Percentiles rank a stretch among this genome's conserved stretches.
Conservation (phyloP, 2,329 filamentous ascomycete species). For the Fusarium succisae region DNA sequence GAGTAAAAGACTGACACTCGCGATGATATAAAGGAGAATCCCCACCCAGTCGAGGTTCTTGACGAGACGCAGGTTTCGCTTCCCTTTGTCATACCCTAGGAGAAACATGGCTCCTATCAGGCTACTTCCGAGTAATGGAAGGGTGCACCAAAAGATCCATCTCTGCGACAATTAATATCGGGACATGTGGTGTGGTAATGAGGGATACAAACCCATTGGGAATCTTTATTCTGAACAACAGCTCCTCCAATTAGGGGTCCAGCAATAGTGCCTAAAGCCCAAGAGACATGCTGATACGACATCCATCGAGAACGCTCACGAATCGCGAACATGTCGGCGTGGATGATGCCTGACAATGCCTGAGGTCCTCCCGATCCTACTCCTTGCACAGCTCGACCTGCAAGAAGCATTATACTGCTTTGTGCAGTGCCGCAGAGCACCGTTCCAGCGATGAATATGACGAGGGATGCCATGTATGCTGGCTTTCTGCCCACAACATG, state of each 20-base stretch:
- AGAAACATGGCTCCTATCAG: conserved; percentile 39
- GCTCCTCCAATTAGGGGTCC: conserved; percentile 42
- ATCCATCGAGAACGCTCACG: conserved; percentile 53
- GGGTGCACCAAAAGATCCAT: conserved; percentile 51
- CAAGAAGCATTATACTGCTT: conserved; percentile 44
- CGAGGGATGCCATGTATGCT: conserved; percentile 30
- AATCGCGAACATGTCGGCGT: conserved; percentile 53
- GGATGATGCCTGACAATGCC: conserved; percentile 47
- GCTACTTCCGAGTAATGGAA: conserved; percentile 44
- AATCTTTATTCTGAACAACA: conserved; percentile 26
- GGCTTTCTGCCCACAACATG: conserved; percentile 49
- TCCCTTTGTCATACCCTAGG: conserved; percentile 38
- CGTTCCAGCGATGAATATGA: conserved; percentile 53
- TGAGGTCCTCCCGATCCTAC: conserved; percentile 49
- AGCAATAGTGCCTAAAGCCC: conserved; percentile 64
- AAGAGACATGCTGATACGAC: conserved; percentile 54
- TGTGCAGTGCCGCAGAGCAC: conserved; percentile 49
- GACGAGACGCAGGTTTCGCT: conserved; percentile 5
- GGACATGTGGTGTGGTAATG: not conserved
- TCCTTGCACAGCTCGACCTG: conserved; percentile 50
- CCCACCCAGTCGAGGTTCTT: conserved; percentile 69
- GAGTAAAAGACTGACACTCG: conserved; percentile 24
- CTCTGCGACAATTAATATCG: conserved; percentile 27
- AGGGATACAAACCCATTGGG: conserved; percentile 34
- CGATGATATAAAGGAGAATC: conserved; percentile 61